Evolutionary conservation across 306 rosid genomes (phyloP).

Genomic region (Quercus robur): DNA sequence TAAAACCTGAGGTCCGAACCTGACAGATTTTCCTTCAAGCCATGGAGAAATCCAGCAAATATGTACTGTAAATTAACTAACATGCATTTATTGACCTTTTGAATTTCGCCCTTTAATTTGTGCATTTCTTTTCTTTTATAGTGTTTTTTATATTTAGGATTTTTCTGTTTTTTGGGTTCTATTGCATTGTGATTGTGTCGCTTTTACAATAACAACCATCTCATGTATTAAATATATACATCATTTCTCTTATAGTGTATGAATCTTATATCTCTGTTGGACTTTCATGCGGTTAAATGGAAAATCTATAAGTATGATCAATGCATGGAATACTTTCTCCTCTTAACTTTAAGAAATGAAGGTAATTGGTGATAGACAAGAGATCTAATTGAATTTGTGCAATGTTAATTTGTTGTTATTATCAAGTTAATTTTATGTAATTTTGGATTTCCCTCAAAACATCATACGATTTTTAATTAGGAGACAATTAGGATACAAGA

Average conservation of each 20-base stretch:
- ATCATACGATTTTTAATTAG: not conserved
- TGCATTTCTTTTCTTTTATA: not conserved
- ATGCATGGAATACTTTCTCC: too few species aligned
- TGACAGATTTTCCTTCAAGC: constrained; percentile 23
- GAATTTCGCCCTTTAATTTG: not conserved
- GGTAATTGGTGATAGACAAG: not conserved
- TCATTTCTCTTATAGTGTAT: too few species aligned
- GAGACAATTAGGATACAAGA: not conserved
- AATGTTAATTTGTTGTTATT: not conserved
- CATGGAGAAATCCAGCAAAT: not conserved
- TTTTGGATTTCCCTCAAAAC: not conserved
- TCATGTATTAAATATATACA: too few species aligned
- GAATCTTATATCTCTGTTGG: too few species aligned
- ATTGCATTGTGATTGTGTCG: too few species aligned
- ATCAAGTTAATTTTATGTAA: not conserved
- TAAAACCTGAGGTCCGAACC: constrained; percentile 30
- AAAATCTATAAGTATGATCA: too few species aligned
- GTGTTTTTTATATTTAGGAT: not conserved
- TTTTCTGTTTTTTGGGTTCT: too few species aligned
- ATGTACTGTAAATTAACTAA: not conserved
- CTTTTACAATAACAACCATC: too few species aligned
- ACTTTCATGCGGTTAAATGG: too few species aligned
- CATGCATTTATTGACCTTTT: not conserved
- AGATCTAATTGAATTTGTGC: not conserved
- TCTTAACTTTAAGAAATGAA: not conserved